phyloP scores from a whole-genome alignment of 805 yeast genomes.

The Debaryomyces castellii region DNA sequence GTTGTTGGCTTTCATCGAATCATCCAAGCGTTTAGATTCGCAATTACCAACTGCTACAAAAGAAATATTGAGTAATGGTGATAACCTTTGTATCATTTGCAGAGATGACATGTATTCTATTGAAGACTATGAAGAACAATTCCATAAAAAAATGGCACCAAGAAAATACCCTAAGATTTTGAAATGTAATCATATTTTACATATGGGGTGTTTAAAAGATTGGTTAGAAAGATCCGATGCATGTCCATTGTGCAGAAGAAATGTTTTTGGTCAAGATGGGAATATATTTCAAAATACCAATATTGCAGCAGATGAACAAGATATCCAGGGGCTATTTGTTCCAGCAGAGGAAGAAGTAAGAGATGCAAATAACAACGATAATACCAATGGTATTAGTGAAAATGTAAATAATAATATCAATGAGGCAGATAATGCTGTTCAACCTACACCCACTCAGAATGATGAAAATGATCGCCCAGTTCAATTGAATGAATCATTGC shows the following conservation, averaged over 20 bases:
- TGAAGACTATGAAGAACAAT: constrained; percentile 28
- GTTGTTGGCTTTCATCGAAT: constrained; percentile 50
- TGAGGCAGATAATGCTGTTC: not conserved
- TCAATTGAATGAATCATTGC: not conserved
- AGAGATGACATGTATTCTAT: constrained; percentile 78
- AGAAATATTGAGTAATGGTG: constrained; percentile 54
- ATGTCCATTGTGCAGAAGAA: constrained; percentile 89
- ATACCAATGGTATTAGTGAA: not conserved
- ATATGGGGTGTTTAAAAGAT: constrained; percentile 82
- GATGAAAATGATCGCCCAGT: not conserved
- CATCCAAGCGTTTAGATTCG: constrained; percentile 61
- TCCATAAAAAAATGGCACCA: constrained; percentile 19
- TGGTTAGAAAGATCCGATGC: constrained; percentile 91
- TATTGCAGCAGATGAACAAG: no score
- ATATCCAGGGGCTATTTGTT: no score
- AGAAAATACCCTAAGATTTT: constrained; percentile 70
- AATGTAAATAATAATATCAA: not conserved
- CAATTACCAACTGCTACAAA: constrained; percentile 62
- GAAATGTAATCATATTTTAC: constrained; percentile 84
- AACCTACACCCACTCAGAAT: not conserved
- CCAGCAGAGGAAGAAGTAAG: not conserved
- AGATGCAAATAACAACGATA: not conserved
- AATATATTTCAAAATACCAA: not conserved
- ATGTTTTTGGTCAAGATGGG: constrained; percentile 42
- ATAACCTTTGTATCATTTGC: constrained; percentile 81